These are phyloP conservation scores for Parathielavia appendiculata DNA, from an alignment of 495 filamentous ascomycete genomes.

Conservation along the genomic window DNA sequence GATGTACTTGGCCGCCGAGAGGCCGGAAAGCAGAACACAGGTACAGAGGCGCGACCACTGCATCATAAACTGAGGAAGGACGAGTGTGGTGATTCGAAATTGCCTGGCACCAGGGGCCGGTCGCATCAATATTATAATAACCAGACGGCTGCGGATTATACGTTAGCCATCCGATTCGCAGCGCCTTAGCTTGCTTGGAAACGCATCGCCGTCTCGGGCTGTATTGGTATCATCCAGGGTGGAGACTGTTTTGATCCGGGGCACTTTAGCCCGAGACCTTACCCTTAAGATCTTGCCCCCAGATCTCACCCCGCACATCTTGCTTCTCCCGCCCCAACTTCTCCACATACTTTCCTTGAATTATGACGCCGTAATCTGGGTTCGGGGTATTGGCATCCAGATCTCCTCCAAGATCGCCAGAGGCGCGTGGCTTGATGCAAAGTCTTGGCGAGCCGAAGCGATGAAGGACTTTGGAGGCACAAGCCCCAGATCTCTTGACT, in stretches of 20 bases:
- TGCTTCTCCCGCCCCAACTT: too few relatives aligned
- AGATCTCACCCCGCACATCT: not conserved
- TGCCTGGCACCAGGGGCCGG: not conserved
- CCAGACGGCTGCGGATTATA: not conserved
- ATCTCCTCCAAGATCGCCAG: too few relatives aligned
- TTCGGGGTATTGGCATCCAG: too few relatives aligned
- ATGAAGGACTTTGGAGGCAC: too few relatives aligned
- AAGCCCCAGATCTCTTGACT: too few relatives aligned
- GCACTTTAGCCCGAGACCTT: conserved; percentile 5
- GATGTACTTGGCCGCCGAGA: conserved; percentile 36
- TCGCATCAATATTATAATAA: too few relatives aligned
- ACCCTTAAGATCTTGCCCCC: not conserved
- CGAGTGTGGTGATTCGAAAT: not conserved
- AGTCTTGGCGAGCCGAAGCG: too few relatives aligned
- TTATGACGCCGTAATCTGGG: too few relatives aligned
- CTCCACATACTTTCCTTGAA: too few relatives aligned
- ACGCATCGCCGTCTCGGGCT: not conserved
- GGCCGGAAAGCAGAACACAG: conserved; percentile 2
- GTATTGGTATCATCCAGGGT: not conserved
- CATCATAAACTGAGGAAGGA: not conserved
- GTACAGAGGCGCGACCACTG: not conserved
- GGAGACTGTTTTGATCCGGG: not conserved
- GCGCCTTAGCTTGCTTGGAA: not conserved
- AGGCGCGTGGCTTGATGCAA: too few relatives aligned
- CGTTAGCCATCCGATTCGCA: not conserved